These are phyloP conservation scores for Amesomyces nigricolor DNA, from an alignment of 2,329 filamentous ascomycete species.

Conservation along the genomic window DNA sequence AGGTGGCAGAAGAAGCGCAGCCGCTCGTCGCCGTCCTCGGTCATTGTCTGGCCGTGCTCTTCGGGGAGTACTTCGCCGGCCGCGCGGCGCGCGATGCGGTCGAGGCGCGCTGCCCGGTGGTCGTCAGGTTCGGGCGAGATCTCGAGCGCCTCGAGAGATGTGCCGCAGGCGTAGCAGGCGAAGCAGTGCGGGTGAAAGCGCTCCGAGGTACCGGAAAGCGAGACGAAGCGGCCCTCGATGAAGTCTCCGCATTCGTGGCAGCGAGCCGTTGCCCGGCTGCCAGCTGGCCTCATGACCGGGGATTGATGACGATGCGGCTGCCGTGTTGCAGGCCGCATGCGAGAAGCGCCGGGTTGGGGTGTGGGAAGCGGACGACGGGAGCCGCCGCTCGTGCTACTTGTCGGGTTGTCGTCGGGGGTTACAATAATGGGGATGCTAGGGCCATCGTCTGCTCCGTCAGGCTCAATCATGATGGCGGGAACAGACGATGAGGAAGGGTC, in stretches of 20 bases:
- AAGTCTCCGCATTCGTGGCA: conserved; percentile 80
- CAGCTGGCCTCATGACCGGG: conserved; percentile 41
- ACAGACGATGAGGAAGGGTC: conserved; percentile 29
- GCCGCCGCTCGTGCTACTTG: conserved; percentile 21
- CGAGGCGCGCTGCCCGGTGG: conserved; percentile 64
- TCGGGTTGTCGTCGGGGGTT: conserved; percentile 38
- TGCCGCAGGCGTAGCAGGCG: conserved; percentile 79
- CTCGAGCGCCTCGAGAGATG: conserved; percentile 85
- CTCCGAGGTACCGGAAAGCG: conserved; percentile 62
- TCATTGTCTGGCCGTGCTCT: conserved; percentile 56
- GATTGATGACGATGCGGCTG: conserved; percentile 52
- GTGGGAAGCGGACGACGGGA: conserved; percentile 44
- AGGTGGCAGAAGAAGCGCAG: conserved; percentile 93
- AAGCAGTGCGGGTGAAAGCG: conserved; percentile 95
- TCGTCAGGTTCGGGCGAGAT: conserved; percentile 87
- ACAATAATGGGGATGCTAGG: conserved; percentile 39
- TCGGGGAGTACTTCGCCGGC: conserved; percentile 56
- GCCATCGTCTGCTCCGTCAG: conserved; percentile 27
- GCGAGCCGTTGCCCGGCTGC: conserved; percentile 56
- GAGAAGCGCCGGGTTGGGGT: conserved; percentile 35
- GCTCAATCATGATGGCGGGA: conserved; percentile 35
- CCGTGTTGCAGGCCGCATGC: conserved; percentile 33
- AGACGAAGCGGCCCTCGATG: conserved; percentile 87
- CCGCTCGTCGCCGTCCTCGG: conserved; percentile 66
- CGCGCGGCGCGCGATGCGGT: conserved; percentile 61